These are phyloP conservation scores for Psilocybe subaeruginosa DNA, from an alignment of 768 basidiomycete species.

Conservation along the genomic window DNA sequence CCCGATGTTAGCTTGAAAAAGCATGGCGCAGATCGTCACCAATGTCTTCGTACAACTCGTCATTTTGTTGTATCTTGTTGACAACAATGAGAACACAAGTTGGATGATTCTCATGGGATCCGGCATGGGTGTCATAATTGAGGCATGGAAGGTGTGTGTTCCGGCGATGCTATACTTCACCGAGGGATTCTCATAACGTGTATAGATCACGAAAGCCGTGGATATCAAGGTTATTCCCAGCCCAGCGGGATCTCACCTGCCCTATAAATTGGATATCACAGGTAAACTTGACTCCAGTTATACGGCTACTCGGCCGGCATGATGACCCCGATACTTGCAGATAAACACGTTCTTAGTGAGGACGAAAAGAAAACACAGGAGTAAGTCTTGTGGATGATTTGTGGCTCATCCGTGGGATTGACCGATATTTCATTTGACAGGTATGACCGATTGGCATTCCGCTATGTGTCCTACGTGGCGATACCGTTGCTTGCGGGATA, in stretches of 20 bases:
- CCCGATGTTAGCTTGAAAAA: background rate
- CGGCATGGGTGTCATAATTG: constrained; percentile 79
- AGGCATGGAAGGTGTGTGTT: constrained; percentile 86
- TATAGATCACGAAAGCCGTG: constrained; percentile 85
- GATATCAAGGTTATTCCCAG: constrained; percentile 75
- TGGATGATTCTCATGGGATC: constrained; percentile 97
- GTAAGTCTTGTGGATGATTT: constrained; percentile 43
- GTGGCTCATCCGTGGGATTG: constrained; percentile 13
- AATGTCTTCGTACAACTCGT: constrained; percentile 94
- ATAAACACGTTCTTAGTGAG: constrained; percentile 95
- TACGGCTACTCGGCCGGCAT: constrained; percentile 15
- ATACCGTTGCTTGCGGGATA: constrained; percentile 81
- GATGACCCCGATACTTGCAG: constrained; percentile 37
- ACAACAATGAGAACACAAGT: constrained; percentile 93
- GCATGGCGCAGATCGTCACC: constrained; percentile 61
- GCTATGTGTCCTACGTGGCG: constrained; percentile 89
- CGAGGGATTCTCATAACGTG: constrained; percentile 18
- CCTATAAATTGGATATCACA: constrained; percentile 82
- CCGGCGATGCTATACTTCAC: background rate
- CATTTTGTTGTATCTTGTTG: constrained; percentile 90
- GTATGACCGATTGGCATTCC: constrained; percentile 93
- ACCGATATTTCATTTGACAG: constrained; percentile 36
- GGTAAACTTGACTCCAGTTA: constrained; percentile 45
- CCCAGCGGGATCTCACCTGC: constrained; percentile 66
- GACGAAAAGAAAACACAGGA: constrained; percentile 99